phyloP scores from a whole-genome alignment of 306 rosid genomes.

The Ziziphus jujuba region DNA sequence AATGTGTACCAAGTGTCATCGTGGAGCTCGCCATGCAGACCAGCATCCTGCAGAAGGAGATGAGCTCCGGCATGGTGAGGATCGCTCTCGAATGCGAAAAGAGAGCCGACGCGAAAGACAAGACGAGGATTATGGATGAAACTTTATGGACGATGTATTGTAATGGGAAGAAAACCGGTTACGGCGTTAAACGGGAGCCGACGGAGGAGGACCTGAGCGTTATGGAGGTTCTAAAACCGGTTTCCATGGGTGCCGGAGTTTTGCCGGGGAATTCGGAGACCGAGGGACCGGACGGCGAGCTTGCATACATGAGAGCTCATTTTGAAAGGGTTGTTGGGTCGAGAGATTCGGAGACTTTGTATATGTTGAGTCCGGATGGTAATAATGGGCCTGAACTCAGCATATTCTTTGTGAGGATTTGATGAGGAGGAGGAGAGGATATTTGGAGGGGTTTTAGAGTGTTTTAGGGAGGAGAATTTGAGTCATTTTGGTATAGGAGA shows the following conservation, averaged over 20 bases:
- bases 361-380: conserved; percentile 82
- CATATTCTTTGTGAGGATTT: conserved; percentile 70
- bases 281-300: conserved; percentile 50
- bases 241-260: conserved; percentile 84
- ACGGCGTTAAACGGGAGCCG: conserved; percentile 65
- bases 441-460: too few relatives aligned
- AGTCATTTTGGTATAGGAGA: too few relatives aligned
- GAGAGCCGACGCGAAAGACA: conserved; percentile 50
- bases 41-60: conserved; percentile 54
- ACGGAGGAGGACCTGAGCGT: conserved; percentile 58
- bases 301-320: conserved; percentile 66
- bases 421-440: not conserved
- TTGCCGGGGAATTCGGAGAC: conserved; percentile 46
- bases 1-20: conserved; percentile 49
- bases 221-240: conserved; percentile 71
- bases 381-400: conserved; percentile 75
- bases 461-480: too few relatives aligned
- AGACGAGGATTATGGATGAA: conserved; percentile 53
- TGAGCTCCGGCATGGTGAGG: conserved; percentile 69
- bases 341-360: conserved; percentile 68
- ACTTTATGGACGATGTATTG: conserved; percentile 73
- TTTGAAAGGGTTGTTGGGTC: conserved; percentile 73
- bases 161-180: conserved; percentile 78
- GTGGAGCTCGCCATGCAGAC: conserved; percentile 76
- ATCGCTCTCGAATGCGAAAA: conserved; percentile 83